Evolutionary conservation across 176 grass and related monocot genomes (phyloP).

Genomic region (Oryza brachyantha): DNA sequence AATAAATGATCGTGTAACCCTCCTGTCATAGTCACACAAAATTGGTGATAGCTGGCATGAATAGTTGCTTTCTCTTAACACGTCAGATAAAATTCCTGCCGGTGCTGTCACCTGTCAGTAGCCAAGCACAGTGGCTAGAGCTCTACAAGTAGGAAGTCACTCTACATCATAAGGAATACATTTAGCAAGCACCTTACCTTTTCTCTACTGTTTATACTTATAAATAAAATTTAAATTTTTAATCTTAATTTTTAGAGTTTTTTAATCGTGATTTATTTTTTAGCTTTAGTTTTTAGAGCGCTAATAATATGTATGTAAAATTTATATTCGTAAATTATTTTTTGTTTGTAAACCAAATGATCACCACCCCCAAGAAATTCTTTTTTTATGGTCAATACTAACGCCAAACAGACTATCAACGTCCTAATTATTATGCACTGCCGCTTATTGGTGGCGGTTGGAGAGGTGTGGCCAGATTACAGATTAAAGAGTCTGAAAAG

Average conservation of each 20-base stretch:
- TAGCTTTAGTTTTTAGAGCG: no score
- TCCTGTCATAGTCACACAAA: constrained; percentile 15
- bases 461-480: constrained; percentile 20
- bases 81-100: neutral
- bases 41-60: neutral
- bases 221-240: no score
- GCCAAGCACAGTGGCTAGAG: neutral
- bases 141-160: constrained; percentile 5
- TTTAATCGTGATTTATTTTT: no score
- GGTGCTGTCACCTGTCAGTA: neutral
- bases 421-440: constrained; percentile 24
- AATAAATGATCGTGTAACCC: neutral
- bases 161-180: no score
- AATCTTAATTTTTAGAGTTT: no score
- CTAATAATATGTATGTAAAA: no score
- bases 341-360: no score
- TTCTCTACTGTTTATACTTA: no score
- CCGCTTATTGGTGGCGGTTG: constrained; percentile 38
- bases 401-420: constrained; percentile 12
- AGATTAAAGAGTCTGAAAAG: neutral
- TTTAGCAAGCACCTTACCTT: no score
- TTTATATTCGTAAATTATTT: no score
- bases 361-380: neutral
- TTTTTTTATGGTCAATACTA: constrained; percentile 10
- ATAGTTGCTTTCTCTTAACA: constrained; percentile 2